Percentiles rank a stretch among this genome's conserved stretches.
phyloP scores from a whole-genome alignment of 768 basidiomycete species.

The Boletus sp. region DNA sequence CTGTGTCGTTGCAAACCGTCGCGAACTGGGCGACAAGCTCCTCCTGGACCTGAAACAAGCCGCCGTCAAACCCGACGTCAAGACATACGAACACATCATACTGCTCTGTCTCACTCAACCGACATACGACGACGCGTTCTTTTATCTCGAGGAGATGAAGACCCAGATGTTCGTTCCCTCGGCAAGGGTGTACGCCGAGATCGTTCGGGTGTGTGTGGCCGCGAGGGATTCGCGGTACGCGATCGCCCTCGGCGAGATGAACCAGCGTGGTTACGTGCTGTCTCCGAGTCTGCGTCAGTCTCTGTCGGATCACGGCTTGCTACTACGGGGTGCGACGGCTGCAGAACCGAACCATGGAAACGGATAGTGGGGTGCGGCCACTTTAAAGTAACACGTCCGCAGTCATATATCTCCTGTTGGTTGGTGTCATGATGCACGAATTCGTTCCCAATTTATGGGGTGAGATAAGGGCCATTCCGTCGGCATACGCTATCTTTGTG shows the following conservation, averaged over 20 bases:
- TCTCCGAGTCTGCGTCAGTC: slow-evolving; percentile 31
- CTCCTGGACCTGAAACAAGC: slow-evolving; percentile 63
- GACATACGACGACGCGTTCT: slow-evolving; percentile 83
- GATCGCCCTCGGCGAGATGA: slow-evolving; percentile 71
- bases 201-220: slow-evolving; percentile 57
- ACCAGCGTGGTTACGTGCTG: slow-evolving; percentile 51
- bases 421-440: background rate
- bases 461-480: background rate
- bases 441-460: background rate
- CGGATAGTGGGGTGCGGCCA: background rate
- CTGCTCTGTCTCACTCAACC: slow-evolving; percentile 66
- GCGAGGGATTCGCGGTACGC: slow-evolving; percentile 60
- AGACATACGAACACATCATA: slow-evolving; percentile 69
- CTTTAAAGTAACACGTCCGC: background rate
- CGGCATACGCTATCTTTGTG: background rate
- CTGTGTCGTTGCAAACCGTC: slow-evolving; percentile 57
- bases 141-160: slow-evolving; percentile 89
- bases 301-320: slow-evolving; percentile 25
- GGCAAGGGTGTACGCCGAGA: slow-evolving; percentile 51
- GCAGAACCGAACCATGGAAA: background rate
- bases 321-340: background rate
- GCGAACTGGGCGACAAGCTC: slow-evolving; percentile 65
- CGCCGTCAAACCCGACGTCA: slow-evolving; percentile 51
- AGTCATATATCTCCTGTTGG: background rate
- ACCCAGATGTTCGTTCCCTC: slow-evolving; percentile 54